Conservation (phyloP, 176 grass and related monocot species). For the Canna indica region DNA sequence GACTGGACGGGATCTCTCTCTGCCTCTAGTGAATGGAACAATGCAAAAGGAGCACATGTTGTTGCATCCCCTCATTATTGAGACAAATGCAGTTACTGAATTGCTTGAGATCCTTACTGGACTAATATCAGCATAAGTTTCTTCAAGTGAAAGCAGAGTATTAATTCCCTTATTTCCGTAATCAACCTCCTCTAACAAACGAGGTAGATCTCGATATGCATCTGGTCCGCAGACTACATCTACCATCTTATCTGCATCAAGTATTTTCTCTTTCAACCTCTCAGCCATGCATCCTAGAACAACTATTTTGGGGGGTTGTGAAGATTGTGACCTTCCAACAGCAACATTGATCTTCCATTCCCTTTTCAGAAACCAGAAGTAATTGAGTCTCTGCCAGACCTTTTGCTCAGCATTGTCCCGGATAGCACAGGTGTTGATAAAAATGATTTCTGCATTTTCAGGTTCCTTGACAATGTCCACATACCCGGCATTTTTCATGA, state of each 20-base stretch:
- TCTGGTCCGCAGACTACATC: slow-evolving; percentile 98
- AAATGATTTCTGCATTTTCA: slow-evolving; percentile 91
- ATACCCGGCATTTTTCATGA: slow-evolving; percentile 81
- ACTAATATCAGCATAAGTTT: slow-evolving; percentile 97
- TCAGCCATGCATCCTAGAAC: slow-evolving; percentile 98
- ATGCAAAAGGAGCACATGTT: slow-evolving; percentile 99
- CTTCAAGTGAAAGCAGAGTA: slow-evolving; percentile 86
- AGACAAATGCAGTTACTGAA: slow-evolving; percentile 77
- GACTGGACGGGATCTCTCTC: slow-evolving; percentile 85
- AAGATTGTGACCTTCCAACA: slow-evolving; percentile 66
- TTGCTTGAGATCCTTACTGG: slow-evolving; percentile 88
- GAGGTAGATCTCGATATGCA: slow-evolving; percentile 88
- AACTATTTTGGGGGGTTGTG: slow-evolving; percentile 75
- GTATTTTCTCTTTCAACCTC: slow-evolving; percentile 90
- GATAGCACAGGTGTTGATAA: slow-evolving; percentile 95
- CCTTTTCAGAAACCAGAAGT: slow-evolving; percentile 98
- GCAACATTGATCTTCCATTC: slow-evolving; percentile 88
- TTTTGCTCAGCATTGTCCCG: slow-evolving; percentile 97
- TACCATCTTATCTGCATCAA: slow-evolving; percentile 96
- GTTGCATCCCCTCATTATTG: slow-evolving; percentile 97
- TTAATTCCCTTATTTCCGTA: slow-evolving; percentile 97
- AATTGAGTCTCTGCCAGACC: slow-evolving; percentile 97
- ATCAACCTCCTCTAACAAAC: slow-evolving; percentile 78
- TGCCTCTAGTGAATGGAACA: slow-evolving; percentile 92
- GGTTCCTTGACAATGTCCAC: slow-evolving; percentile 63